Conservation (phyloP, 1,139 yeast species). For the Diutina mesorugosa region DNA sequence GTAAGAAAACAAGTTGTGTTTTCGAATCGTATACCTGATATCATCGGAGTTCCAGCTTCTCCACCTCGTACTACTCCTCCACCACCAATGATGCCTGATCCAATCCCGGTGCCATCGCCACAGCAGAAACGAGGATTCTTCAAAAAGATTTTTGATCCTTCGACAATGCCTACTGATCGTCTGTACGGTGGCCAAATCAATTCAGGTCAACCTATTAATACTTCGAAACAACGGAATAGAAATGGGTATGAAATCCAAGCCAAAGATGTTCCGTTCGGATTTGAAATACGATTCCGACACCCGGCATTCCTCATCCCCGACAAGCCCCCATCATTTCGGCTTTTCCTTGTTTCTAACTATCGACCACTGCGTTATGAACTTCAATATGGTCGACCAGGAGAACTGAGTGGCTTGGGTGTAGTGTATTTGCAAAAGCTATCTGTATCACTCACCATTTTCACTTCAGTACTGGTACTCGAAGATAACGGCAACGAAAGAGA, state of each 20-base stretch:
- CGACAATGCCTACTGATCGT: not conserved
- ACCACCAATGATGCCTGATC: not conserved
- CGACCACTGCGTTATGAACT: slow-evolving; percentile 25
- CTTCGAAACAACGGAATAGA: not conserved
- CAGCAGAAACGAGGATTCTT: not conserved
- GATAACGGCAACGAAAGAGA: slow-evolving; percentile 13
- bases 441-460: slow-evolving; percentile 21
- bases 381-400: slow-evolving; percentile 23
- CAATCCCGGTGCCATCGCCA: not conserved
- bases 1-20: slow-evolving; percentile 27
- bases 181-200: not conserved
- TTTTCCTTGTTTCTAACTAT: slow-evolving; percentile 21
- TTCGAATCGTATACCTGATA: slow-evolving; percentile 28
- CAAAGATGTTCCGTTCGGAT: slow-evolving; percentile 27
- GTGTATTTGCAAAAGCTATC: slow-evolving; percentile 26
- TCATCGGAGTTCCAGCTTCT: slow-evolving; percentile 19
- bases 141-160: not conserved
- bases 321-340: slow-evolving; percentile 24
- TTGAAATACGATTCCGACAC: slow-evolving; percentile 34
- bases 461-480: slow-evolving; percentile 24
- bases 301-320: slow-evolving; percentile 34
- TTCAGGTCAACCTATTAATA: not conserved
- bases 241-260: slow-evolving; percentile 6
- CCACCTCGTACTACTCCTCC: not conserved
- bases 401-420: slow-evolving; percentile 35